These are phyloP conservation scores for Carnegiea gigantea DNA, from an alignment of 179 eudicot genomes.

Conservation along the genomic window DNA sequence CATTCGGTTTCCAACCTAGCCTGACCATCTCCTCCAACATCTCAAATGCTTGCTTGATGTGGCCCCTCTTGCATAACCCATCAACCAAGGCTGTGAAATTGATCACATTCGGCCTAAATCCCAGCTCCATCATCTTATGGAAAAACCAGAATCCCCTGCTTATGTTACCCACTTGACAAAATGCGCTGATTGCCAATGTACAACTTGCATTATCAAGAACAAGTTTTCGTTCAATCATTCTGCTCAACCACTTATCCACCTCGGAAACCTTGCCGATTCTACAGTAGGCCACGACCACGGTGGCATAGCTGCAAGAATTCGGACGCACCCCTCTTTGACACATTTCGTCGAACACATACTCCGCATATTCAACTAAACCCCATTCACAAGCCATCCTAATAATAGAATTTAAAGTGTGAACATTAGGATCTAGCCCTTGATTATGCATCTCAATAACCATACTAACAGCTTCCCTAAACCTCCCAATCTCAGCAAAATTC, in stretches of 20 bases:
- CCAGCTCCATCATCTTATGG: constrained; percentile 63
- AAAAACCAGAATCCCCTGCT: constrained; percentile 67
- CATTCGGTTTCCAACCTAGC: constrained; percentile 88
- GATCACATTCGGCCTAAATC: constrained; percentile 72
- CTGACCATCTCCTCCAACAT: constrained; percentile 89
- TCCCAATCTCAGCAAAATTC: constrained; percentile 73
- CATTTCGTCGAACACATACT: constrained; percentile 81
- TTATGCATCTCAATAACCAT: constrained; percentile 86
- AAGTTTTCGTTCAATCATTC: constrained; percentile 57
- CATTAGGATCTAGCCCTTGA: constrained; percentile 57
- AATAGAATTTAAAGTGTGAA: constrained; percentile 49
- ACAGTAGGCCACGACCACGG: constrained; percentile 64
- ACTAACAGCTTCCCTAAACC: constrained; percentile 70
- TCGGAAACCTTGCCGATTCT: constrained; percentile 48
- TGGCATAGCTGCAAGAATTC: constrained; percentile 53
- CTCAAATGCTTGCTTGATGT: constrained; percentile 82
- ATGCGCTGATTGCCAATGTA: constrained; percentile 56
- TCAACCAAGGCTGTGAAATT: constrained; percentile 76
- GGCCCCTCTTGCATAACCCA: constrained; percentile 74
- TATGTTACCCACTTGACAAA: constrained; percentile 51
- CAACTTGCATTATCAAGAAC: constrained; percentile 70
- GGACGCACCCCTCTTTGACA: constrained; percentile 61
- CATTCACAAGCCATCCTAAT: constrained; percentile 42
- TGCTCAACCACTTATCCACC: constrained; percentile 66
- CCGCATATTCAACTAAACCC: constrained; percentile 59